These are phyloP conservation scores for Thalassiosira oceanica DNA, from an alignment of 352 stramenopile genomes.

Conservation along the genomic window DNA sequence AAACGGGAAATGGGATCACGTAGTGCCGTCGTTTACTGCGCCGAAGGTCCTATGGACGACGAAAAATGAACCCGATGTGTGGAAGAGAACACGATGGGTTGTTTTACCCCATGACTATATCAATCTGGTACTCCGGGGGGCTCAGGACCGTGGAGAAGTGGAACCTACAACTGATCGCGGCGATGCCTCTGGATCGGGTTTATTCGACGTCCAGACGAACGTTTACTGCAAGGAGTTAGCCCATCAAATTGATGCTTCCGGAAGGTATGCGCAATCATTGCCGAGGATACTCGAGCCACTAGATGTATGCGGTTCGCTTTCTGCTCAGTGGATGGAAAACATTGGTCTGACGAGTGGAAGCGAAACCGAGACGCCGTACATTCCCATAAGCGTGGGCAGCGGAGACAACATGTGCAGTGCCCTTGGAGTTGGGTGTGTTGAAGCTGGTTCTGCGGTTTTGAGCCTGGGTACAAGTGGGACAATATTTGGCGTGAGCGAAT, in stretches of 20 bases:
- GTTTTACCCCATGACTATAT: constrained; percentile 47
- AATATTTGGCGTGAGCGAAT: constrained; percentile 36
- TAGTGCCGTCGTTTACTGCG: constrained; percentile 21
- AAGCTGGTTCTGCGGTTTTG: constrained; percentile 25
- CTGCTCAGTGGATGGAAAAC: constrained; percentile 9
- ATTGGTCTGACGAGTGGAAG: neutral
- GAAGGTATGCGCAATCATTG: constrained; percentile 10
- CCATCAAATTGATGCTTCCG: constrained; percentile 17
- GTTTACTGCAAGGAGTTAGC: constrained; percentile 10
- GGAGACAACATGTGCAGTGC: constrained; percentile 51
- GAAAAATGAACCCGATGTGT: constrained; percentile 29
- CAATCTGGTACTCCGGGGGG: constrained; percentile 12
- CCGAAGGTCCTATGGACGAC: constrained; percentile 48
- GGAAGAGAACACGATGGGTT: constrained; percentile 16
- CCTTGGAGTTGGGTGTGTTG: constrained; percentile 27
- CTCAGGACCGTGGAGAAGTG: constrained; percentile 6
- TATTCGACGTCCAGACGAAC: constrained; percentile 12
- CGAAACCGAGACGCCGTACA: neutral
- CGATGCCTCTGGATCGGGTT: constrained; percentile 36
- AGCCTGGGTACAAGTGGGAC: constrained; percentile 48
- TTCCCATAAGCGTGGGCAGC: constrained; percentile 33
- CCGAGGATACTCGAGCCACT: constrained; percentile 19
- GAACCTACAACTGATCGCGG: constrained; percentile 27
- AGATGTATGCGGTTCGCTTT: constrained; percentile 25
- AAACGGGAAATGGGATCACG: constrained; percentile 1